Evolutionary conservation across 192 early-diverging fungal genomes (phyloP).

Genomic region (Podila epigama): DNA sequence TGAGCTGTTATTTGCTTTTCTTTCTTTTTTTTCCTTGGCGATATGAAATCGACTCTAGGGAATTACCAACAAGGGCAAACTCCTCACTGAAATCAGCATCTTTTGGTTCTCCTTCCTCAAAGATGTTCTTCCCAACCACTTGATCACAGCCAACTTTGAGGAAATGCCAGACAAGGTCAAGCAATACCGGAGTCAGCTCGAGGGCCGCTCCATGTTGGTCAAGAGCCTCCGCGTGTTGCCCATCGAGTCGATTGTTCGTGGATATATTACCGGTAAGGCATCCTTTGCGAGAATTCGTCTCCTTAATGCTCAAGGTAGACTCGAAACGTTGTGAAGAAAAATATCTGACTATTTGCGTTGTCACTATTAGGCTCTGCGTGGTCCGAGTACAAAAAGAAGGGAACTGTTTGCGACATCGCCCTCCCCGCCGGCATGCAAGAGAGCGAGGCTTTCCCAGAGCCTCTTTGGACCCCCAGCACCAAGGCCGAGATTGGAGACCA

Average conservation of each 20-base stretch:
- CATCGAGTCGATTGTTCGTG: conserved; percentile 98
- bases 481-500: conserved; percentile 99
- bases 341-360: not conserved
- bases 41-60: no score
- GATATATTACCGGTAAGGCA: conserved; percentile 86
- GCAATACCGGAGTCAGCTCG: conserved; percentile 88
- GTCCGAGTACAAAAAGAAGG: conserved; percentile 93
- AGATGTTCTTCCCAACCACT: conserved; percentile 93
- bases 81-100: conserved; percentile 92
- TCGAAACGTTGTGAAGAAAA: not conserved
- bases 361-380: conserved; percentile 80
- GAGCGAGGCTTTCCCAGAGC: conserved; percentile 80
- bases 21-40: conserved; percentile 4
- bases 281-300: not conserved
- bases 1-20: not conserved
- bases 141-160: conserved; percentile 93
- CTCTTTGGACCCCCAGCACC: conserved; percentile 97
- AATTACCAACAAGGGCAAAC: conserved; percentile 96
- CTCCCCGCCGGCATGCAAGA: conserved; percentile 84
- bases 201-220: conserved; percentile 92
- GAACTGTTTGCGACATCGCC: conserved; percentile 92
- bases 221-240: conserved; percentile 91
- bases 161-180: conserved; percentile 90
- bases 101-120: conserved; percentile 96
- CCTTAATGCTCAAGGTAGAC: not conserved